Base-by-base conservation (phyloP, 768 basidiomycete genomes). In the Clitopilus passeckerianus region DNA sequence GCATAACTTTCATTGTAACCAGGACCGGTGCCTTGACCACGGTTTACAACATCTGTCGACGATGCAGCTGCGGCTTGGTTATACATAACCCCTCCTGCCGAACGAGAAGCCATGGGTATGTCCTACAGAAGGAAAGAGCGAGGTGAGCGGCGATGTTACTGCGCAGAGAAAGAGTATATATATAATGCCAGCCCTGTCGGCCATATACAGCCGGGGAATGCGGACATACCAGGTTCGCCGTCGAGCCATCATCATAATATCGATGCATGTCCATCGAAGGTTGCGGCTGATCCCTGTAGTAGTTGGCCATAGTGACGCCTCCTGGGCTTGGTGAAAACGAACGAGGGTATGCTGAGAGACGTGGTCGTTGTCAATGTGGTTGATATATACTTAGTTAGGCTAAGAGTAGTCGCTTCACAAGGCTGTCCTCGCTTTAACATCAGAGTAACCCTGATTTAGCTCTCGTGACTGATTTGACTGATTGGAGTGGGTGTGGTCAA, bases 271-370 rank as follows among this genome's bases (percentile, higher is more conserved):
- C 66, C 22, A 61, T 20, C 3, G 64, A 62, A 55, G 52, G 57
- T 20, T 64, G 62, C 16, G 65, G 65, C 23, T 58, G 57, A 46
- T 66, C 63, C 53, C 62, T 62, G 57, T 67, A 67, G 35, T 60
- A 50, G 46, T 50, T 50, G 46, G 46, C 46, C 46, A 50, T 50
- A 5, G 46, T 41, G 37, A 18, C 12, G 46, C 46, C 46, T 50
- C 46, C 46, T 50, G 46, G 46, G 46, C 46, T 50, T 7, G 46
- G 16, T 9, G 6, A 22, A 50, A 50, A 50, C 46, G 46, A 50
- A n/a, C 5, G 46, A 50, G 46, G 6, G 46, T 50, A 23, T 50
- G n/a, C 18, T 9, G 10, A 20, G 46, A 20, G 46, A 50, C 46
- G 46, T 50, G 46, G 46, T 20, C 16, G 56, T 37, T 18, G 56